Evolutionary conservation across 495 filamentous ascomycete species (phyloP).

Genomic region (Tuber aestivum): DNA sequence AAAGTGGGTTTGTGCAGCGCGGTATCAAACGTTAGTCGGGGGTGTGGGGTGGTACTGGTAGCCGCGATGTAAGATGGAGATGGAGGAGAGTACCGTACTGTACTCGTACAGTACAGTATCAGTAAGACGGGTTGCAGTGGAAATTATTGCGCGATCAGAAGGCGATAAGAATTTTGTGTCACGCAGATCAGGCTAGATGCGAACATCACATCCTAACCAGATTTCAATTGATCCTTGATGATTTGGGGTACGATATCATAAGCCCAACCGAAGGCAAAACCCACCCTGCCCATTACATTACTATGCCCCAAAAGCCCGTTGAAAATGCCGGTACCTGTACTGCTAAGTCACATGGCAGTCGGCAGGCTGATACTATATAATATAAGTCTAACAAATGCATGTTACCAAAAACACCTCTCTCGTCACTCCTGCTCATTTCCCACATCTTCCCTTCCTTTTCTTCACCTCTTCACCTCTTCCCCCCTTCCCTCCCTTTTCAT

Average conservation of each 20-base stretch:
- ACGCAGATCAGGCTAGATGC: background rate
- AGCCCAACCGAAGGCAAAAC: too few relatives aligned
- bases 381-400: background rate
- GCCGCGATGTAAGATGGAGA: background rate
- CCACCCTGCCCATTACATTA: background rate
- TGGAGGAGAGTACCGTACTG: background rate
- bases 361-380: too few relatives aligned
- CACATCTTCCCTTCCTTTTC: background rate
- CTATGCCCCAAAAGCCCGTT: too few relatives aligned
- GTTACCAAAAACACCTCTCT: background rate
- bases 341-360: background rate
- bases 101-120: too few relatives aligned
- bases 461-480: background rate
- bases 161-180: background rate
- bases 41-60: background rate
- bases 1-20: background rate
- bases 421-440: conserved; percentile 28
- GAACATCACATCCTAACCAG: background rate
- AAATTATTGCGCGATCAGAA: too few relatives aligned
- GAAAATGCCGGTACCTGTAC: too few relatives aligned
- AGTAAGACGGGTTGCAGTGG: too few relatives aligned
- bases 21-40: background rate
- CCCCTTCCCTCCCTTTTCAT: background rate
- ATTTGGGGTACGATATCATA: background rate
- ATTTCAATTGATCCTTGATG: background rate